Evolutionary conservation across 148 eudicot genomes (phyloP), one percentile per base, ranked within the genome.

Genomic region (Arctostaphylos glauca): DNA sequence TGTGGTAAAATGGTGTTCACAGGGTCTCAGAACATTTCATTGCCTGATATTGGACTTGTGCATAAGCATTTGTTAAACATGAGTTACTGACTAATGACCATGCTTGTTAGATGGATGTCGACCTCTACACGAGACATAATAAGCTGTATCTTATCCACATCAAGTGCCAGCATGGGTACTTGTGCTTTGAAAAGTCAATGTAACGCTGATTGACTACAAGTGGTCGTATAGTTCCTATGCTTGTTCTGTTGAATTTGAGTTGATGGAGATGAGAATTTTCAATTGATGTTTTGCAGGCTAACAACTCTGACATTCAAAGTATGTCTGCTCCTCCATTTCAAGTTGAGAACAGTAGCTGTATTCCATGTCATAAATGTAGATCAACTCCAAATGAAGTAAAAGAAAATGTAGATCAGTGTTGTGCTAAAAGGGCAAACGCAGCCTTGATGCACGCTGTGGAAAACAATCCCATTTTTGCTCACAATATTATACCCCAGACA

Each of bases 361-460:
- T 85, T 87, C 85, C 87, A 85, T 86, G 84, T 84, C 80, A 84
- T 79, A 75, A 76, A 44, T 70, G 44, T 53, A 72, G 81, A 55
- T 21, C 49, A 41, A 16, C 82, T 47, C 52, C 75, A 38, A 75
- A 75, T 75, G 84, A 80, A 84, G 55, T 77, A 64, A 87, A 86
- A 76, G 90, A 88, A 64, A 84, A 82, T 76, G 60, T 68, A 70
- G 87, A 84, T 86, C 88, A 77, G 84, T 86, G 85, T 77, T 89
- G 84, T 62, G 85, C 85, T 79, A 80, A 76, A 68, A 86, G 87
- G 75, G 82, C 76, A 53, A 91, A 91, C 73, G 56, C 86, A 86
- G 58, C 88, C 85, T 80, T 87, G 77, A 81, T 78, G 58, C 82
- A 62, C 46, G 77, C 71, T 0, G 77, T 80, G 49, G 89, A 78